These are phyloP conservation scores for Phaeosphaeriaceae sp. DNA, from an alignment of 2,329 filamentous ascomycete genomes.

Conservation along the genomic window DNA sequence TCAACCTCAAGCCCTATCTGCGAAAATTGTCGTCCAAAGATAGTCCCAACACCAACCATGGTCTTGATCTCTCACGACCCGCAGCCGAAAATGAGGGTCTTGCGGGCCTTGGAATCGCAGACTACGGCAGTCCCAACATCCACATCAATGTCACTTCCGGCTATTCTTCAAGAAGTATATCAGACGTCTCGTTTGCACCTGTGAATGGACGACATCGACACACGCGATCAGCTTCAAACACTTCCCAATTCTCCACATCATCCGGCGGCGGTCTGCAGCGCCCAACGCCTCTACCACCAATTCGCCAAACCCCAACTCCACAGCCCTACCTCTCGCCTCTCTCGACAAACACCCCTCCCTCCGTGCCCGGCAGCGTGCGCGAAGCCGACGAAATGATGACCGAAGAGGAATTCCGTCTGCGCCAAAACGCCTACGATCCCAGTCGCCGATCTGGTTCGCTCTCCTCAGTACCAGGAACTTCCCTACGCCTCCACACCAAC, in stretches of 20 bases:
- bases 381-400: slow-evolving; percentile 54
- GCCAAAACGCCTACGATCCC: slow-evolving; percentile 47
- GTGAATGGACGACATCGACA: slow-evolving; percentile 53
- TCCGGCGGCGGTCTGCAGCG: slow-evolving; percentile 57
- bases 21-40: slow-evolving; percentile 60
- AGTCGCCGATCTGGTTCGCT: slow-evolving; percentile 53
- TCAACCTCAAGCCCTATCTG: slow-evolving; percentile 63
- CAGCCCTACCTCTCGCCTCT: slow-evolving; percentile 61
- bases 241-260: slow-evolving; percentile 60
- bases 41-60: slow-evolving; percentile 46
- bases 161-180: slow-evolving; percentile 48
- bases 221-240: slow-evolving; percentile 60
- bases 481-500: slow-evolving; percentile 46
- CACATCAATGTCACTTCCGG: slow-evolving; percentile 16
- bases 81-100: slow-evolving; percentile 60
- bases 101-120: slow-evolving; percentile 61
- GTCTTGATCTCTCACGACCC: slow-evolving; percentile 62
- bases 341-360: slow-evolving; percentile 57
- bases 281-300: slow-evolving; percentile 59
- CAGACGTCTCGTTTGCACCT: slow-evolving; percentile 53
- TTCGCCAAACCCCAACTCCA: slow-evolving; percentile 62
- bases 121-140: slow-evolving; percentile 43
- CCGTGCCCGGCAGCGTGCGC: slow-evolving; percentile 53
- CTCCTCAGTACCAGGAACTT: slow-evolving; percentile 50
- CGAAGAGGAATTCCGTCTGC: slow-evolving; percentile 54